Percentiles rank a stretch among this genome's conserved stretches.
These are phyloP conservation scores for Hanseniaspora pseudoguilliermondii DNA, from an alignment of 805 yeast genomes.

Conservation along the genomic window DNA sequence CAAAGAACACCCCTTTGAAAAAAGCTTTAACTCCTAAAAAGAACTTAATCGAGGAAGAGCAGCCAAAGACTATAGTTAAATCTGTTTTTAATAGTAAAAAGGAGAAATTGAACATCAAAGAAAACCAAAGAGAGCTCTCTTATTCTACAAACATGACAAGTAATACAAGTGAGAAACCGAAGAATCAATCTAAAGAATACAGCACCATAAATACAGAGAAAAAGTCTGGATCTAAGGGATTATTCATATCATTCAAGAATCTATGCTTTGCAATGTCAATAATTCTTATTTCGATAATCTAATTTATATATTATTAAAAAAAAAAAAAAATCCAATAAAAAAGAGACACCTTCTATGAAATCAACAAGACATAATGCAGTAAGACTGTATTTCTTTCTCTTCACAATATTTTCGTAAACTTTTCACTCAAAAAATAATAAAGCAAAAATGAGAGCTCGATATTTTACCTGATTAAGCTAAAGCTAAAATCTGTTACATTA, in stretches of 20 bases:
- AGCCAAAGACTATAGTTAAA: slow-evolving; percentile 7
- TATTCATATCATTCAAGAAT: neutral
- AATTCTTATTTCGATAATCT: neutral
- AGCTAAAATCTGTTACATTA: slow-evolving; percentile 18
- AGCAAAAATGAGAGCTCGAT: neutral
- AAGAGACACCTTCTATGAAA: too few species aligned
- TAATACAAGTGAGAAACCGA: slow-evolving; percentile 27
- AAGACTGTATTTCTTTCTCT: too few species aligned
- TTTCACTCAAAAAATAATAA: neutral
- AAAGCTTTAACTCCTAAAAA: neutral
- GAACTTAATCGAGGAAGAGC: neutral
- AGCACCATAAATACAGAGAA: neutral
- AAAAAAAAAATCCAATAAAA: too few species aligned
- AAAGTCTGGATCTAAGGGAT: neutral
- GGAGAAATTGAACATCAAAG: slow-evolving; percentile 39
- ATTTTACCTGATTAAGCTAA: neutral
- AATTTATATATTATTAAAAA: neutral
- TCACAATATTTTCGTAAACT: too few species aligned
- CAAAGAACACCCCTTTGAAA: neutral
- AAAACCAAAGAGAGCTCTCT: slow-evolving; percentile 18
- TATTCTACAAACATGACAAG: too few species aligned
- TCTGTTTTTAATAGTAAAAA: slow-evolving; percentile 27
- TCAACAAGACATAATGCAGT: too few species aligned
- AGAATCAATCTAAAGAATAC: neutral
- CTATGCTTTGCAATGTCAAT: neutral